These are phyloP conservation scores for Fusarium oligoseptatum DNA, from an alignment of 2,329 filamentous ascomycete species.

Conservation along the genomic window DNA sequence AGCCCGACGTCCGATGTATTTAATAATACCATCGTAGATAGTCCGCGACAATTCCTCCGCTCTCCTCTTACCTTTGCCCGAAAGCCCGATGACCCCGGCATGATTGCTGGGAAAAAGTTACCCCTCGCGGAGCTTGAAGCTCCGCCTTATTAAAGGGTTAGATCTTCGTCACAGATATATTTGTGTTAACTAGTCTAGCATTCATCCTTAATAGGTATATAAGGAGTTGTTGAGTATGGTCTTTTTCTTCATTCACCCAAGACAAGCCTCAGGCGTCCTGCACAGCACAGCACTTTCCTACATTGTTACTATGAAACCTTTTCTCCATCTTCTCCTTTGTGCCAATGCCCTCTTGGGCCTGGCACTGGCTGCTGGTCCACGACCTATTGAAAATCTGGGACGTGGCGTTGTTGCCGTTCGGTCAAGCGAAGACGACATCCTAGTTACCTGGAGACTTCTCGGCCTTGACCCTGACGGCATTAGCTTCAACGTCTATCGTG, in stretches of 20 bases:
- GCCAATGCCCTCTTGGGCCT: not conserved
- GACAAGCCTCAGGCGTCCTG: not conserved
- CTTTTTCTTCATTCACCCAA: not conserved
- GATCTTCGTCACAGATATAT: not conserved
- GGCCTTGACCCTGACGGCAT: constrained; percentile 39
- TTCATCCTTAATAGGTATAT: not conserved
- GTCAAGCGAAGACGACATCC: constrained; percentile 23
- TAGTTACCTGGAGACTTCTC: constrained; percentile 38
- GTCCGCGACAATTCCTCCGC: not conserved
- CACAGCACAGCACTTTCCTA: not conserved
- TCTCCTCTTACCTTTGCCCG: not conserved
- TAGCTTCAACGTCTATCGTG: constrained; percentile 41
- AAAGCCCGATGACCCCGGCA: not conserved
- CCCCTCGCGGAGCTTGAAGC: not conserved
- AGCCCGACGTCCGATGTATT: not conserved
- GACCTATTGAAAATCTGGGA: constrained; percentile 35
- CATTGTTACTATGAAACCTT: not conserved
- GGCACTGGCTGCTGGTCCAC: not conserved
- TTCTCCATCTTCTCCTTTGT: not conserved
- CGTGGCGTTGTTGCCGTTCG: constrained; percentile 41
- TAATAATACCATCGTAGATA: not conserved
- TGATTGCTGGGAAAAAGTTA: not conserved
- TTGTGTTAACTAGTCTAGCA: not conserved
- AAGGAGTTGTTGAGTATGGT: not conserved
- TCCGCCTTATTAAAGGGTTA: not conserved